Evolutionary conservation across 495 filamentous ascomycete genomes (phyloP).

Genomic region (Hypoxylon lienhwacheense): DNA sequence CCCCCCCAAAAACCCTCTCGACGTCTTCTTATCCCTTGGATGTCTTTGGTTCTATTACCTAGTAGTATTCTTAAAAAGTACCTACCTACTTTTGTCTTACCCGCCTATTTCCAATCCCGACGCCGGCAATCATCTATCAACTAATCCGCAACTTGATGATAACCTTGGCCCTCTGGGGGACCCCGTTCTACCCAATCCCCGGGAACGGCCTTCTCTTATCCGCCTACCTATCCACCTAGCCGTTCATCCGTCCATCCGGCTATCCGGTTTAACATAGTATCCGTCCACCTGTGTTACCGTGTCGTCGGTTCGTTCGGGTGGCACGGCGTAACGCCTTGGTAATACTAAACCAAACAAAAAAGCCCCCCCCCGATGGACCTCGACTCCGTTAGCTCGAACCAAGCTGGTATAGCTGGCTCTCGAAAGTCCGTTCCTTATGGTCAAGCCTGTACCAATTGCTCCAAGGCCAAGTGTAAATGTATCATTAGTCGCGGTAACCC

Average conservation of each 20-base stretch:
- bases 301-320: neutral
- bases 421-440: constrained; percentile 43
- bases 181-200: too few relatives aligned
- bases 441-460: constrained; percentile 59
- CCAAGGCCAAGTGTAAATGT: constrained; percentile 60
- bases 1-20: too few relatives aligned
- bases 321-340: neutral
- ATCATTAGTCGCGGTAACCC: constrained; percentile 44
- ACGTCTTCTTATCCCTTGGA: too few relatives aligned
- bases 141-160: constrained; percentile 11
- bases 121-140: constrained; percentile 13
- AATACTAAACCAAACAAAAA: constrained; percentile 6
- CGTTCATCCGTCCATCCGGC: too few relatives aligned
- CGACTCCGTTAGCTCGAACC: constrained; percentile 8
- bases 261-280: too few relatives aligned
- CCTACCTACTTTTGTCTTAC: too few relatives aligned
- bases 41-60: too few relatives aligned
- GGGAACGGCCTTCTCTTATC: too few relatives aligned
- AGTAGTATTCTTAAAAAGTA: too few relatives aligned
- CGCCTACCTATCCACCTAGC: too few relatives aligned
- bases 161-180: too few relatives aligned
- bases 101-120: constrained; percentile 1
- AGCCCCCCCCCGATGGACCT: constrained; percentile 19
- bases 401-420: neutral
- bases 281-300: too few relatives aligned